Evolutionary conservation across 257 asterid species (phyloP), one percentile per base, ranked within the genome.

Genomic region (Henckelia pumila): DNA sequence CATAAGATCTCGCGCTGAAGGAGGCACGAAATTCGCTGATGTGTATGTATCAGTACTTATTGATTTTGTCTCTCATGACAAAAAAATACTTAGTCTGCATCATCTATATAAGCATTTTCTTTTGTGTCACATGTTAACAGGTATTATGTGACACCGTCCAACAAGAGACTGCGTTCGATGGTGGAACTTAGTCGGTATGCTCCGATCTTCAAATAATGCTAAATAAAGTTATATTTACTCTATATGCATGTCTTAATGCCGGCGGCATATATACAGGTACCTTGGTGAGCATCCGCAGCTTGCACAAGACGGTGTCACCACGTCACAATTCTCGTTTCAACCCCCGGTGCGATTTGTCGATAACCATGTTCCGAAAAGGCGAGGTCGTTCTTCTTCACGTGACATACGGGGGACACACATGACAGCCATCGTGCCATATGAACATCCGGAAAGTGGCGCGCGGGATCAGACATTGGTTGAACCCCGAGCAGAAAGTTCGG

Each of bases 261-360:
- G 8, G 7, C 6, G n/a, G n/a, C n/a, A n/a, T n/a, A n/a, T n/a
- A 19, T 52, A 5, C 37, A 90, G 96, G 76, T 82, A 78, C 82
- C 69, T 90, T 73, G 71, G 74, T 47, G 82, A 83, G 62, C 77
- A 86, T 73, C 85, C 91, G 5, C 81, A 74, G 58, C 77, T 77
- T 67, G 29, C 8, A 29, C 70, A 78, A 23, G 78, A 76, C 3
- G 86, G 85, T 17, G 80, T 86, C n/a, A 56, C 35, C 21, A 35
- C 59, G 60, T 73, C 92, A 0, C 79, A 65, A 23, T 86, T 91
- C 75, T 88, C 93, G 60, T 88, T 91, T 81, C 84, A 74, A 73
- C 80, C 79, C 19, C 96, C 96, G 28, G 78, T 82, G 61, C 92
- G 85, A 2, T 74, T 84, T 60, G 92, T 86, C 66, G 86, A 85